phyloP scores from a whole-genome alignment of 768 basidiomycete species.

The Pisolithus marmoratus region DNA sequence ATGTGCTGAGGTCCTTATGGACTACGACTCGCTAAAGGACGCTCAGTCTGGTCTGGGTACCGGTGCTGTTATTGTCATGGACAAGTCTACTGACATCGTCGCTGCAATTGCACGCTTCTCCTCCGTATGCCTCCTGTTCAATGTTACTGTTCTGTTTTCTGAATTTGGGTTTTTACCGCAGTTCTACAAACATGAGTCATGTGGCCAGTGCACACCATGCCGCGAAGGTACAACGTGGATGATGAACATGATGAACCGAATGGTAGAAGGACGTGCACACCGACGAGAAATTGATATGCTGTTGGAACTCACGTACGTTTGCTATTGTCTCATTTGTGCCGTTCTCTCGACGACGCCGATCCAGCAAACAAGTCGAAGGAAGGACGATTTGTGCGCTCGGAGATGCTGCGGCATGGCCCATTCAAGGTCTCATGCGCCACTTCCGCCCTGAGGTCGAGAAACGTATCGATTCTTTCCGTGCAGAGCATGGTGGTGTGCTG shows the following conservation, averaged over 20 bases:
- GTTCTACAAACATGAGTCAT: slow-evolving; percentile 99
- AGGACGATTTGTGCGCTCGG: slow-evolving; percentile 96
- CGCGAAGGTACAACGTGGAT: slow-evolving; percentile 97
- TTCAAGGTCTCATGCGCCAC: slow-evolving; percentile 95
- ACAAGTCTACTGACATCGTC: slow-evolving; percentile 94
- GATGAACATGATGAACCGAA: slow-evolving; percentile 99
- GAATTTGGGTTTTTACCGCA: slow-evolving; percentile 18
- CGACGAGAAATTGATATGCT: slow-evolving; percentile 97
- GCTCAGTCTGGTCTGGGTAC: slow-evolving; percentile 96
- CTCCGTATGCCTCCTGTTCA: slow-evolving; percentile 38
- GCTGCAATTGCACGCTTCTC: slow-evolving; percentile 92
- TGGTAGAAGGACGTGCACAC: slow-evolving; percentile 89
- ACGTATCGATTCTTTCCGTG: slow-evolving; percentile 75
- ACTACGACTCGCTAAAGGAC: slow-evolving; percentile 96
- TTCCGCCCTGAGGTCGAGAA: slow-evolving; percentile 94
- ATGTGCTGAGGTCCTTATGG: slow-evolving; percentile 92
- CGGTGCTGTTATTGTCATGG: slow-evolving; percentile 98
- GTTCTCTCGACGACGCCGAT: slow-evolving; percentile 1
- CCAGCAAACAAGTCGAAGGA: slow-evolving; percentile 92
- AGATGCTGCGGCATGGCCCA: slow-evolving; percentile 98
- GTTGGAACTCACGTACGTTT: slow-evolving; percentile 79
- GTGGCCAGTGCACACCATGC: slow-evolving; percentile 95
- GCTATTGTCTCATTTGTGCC: not conserved
- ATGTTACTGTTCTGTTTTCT: not conserved
- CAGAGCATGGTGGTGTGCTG: slow-evolving; percentile 71